Percentiles rank a stretch among this genome's conserved stretches.
These are phyloP conservation scores for Microdochium paspali DNA, from an alignment of 2,329 filamentous ascomycete genomes.

Conservation along the genomic window DNA sequence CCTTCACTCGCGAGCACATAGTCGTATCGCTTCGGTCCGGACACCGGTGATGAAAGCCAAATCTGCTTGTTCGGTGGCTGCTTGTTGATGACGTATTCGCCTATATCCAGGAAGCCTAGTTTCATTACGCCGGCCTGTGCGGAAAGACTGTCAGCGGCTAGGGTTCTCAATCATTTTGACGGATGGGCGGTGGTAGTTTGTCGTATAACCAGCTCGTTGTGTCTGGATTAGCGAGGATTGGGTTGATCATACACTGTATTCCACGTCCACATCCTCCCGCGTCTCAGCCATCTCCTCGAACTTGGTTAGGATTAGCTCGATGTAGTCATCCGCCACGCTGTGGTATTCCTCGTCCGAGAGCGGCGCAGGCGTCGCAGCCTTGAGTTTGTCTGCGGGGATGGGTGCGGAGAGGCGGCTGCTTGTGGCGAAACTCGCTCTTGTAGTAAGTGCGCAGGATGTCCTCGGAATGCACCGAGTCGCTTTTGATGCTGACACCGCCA, in stretches of 20 bases:
- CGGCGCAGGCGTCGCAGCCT: conserved; percentile 39
- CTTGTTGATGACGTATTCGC: conserved; percentile 94
- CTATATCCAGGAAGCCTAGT: conserved; percentile 57
- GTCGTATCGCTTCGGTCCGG: conserved; percentile 89
- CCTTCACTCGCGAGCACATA: conserved; percentile 69
- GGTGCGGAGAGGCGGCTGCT: conserved; percentile 27
- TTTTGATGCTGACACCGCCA: neutral
- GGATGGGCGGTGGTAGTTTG: too few relatives aligned
- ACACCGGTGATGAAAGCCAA: conserved; percentile 87
- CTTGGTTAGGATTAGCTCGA: conserved; percentile 45
- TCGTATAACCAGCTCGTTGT: too few relatives aligned
- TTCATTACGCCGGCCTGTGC: conserved; percentile 75
- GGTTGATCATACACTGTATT: conserved; percentile 81
- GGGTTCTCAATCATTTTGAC: too few relatives aligned
- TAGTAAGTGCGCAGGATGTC: neutral
- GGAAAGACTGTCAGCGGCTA: neutral
- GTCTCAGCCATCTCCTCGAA: conserved; percentile 70
- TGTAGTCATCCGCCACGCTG: conserved; percentile 64
- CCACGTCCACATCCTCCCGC: conserved; percentile 71
- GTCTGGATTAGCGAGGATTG: too few relatives aligned
- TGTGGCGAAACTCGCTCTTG: conserved; percentile 10
- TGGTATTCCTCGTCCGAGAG: conserved; percentile 68
- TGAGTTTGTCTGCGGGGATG: conserved; percentile 24
- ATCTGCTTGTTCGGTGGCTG: conserved; percentile 97
- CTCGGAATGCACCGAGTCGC: neutral